Percentiles rank a stretch among this genome's conserved stretches.
Conservation (phyloP, 805 yeast genomes). For the Saturnispora sanitii region DNA sequence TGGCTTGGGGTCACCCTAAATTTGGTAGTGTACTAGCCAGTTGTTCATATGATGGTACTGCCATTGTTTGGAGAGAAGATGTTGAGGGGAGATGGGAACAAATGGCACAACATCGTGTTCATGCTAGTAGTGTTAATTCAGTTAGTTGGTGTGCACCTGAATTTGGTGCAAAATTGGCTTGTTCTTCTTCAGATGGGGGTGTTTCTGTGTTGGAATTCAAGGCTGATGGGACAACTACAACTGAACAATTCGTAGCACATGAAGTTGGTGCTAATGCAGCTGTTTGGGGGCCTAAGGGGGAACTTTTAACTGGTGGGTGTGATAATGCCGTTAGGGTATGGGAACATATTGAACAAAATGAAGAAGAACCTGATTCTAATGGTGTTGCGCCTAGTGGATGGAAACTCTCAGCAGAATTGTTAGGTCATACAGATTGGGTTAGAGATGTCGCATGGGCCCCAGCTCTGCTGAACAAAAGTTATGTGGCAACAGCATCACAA, state of each 20-base stretch:
- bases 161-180: conserved; percentile 82
- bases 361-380: too few relatives aligned
- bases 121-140: conserved; percentile 89
- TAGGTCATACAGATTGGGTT: conserved; percentile 97
- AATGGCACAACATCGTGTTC: conserved; percentile 78
- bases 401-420: conserved; percentile 62
- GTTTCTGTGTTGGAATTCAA: conserved; percentile 85
- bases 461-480: conserved; percentile 72
- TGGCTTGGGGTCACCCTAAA: conserved; percentile 97
- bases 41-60: conserved; percentile 93
- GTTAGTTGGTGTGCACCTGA: conserved; percentile 97
- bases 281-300: conserved; percentile 76
- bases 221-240: conserved; percentile 74
- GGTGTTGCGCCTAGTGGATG: too few relatives aligned
- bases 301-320: conserved; percentile 87
- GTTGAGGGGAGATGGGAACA: conserved; percentile 81
- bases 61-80: conserved; percentile 80
- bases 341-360: conserved; percentile 42
- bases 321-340: conserved; percentile 91
- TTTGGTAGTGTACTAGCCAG: conserved; percentile 92
- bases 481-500: conserved; percentile 94
- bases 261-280: conserved; percentile 91
- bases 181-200: conserved; percentile 89
- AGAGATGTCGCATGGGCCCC: conserved; percentile 99
- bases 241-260: conserved; percentile 66